Evolutionary conservation across 306 rosid species (phyloP).

Genomic region (Castanopsis chinensis): DNA sequence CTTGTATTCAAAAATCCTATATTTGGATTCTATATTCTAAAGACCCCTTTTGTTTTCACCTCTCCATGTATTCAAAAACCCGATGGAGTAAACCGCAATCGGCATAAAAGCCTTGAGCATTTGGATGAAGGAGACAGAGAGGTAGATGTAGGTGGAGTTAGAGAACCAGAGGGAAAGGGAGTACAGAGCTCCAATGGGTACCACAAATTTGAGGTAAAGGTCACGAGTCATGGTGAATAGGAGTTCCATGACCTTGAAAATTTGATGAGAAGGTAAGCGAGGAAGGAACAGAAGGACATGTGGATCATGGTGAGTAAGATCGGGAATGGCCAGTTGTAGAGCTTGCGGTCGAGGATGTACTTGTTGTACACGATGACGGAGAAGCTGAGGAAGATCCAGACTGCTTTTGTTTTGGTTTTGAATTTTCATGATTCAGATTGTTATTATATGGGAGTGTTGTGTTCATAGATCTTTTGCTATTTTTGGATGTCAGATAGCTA

Average conservation of each 20-base stretch:
- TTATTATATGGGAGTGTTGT: too few relatives aligned
- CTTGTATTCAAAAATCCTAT: too few relatives aligned
- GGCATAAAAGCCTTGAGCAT: slow-evolving; percentile 98
- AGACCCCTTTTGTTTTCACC: too few relatives aligned
- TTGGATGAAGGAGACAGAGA: slow-evolving; percentile 92
- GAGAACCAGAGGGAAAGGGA: slow-evolving; percentile 93
- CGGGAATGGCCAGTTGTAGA: slow-evolving; percentile 96
- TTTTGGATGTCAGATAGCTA: too few relatives aligned
- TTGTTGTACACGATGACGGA: too few relatives aligned
- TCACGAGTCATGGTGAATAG: slow-evolving; percentile 87
- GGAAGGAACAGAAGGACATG: slow-evolving; percentile 89
- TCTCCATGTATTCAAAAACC: too few relatives aligned
- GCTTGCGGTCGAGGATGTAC: too few relatives aligned
- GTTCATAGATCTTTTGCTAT: too few relatives aligned
- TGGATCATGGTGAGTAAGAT: slow-evolving; percentile 97
- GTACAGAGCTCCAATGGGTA: slow-evolving; percentile 95
- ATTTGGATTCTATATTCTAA: too few relatives aligned
- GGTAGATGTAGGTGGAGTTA: slow-evolving; percentile 81
- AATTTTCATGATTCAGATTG: too few relatives aligned
- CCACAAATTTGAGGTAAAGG: slow-evolving; percentile 68
- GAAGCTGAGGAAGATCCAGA: too few relatives aligned
- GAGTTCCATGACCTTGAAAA: slow-evolving; percentile 83
- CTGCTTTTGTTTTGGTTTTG: too few relatives aligned
- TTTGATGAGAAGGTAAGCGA: slow-evolving; percentile 73
- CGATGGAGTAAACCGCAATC: slow-evolving; percentile 84